Base-by-base conservation (phyloP, 2,329 filamentous ascomycete genomes). In the Nectriaceae sp. region DNA sequence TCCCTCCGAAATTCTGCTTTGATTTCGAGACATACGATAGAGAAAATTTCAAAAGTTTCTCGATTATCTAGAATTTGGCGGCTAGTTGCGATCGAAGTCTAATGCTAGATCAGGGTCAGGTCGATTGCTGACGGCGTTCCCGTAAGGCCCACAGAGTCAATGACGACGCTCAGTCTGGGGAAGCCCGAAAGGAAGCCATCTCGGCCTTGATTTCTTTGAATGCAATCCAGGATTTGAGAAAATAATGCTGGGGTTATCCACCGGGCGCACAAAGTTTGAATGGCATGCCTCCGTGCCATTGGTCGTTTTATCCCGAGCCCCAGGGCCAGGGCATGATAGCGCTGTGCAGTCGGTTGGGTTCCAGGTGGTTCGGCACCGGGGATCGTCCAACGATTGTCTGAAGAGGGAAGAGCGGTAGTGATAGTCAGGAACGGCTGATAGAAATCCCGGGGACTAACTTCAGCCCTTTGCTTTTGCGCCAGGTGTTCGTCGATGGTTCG, bases 391-490 rank as follows among this genome's bases (percentile, higher is more conserved):
- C 41, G 15, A 11, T 40, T 58, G 43, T 61, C 55, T 62, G 48
- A 59, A 61, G 41, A 53, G 33, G 54, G 55, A 39, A 60, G 42
- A 42, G 44, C 46, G 42, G 45, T 20, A 29, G 33, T 20, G 49
- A 62, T 62, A 62, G 57, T 56, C 59, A 62, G 59, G 59, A 62
- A 62, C 59, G 49, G 50, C 49, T 45, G 22, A 40, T 42, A 50
- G 22, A 49, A 50, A 54, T 52, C 46, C 42, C 37, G 45, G 51
- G 16, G 47, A 31, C 46, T 52, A 52, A 57, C 42, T 44, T 47
- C 38, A 49, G 46, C 48, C 47, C 21, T 37, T 26, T 36, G 42
- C 42, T 13, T 6, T 6, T 29, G 24, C 24, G 24, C 24, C 22
- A 31, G 33, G 33, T 36, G 33, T 36, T 36, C 33, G 33, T 10